A percentile compares a stretch with the other conserved stretches of the same genome.
These are phyloP conservation scores for Chrysosphaeria jannelii DNA, from an alignment of 2,329 filamentous ascomycete genomes.

Conservation along the genomic window DNA sequence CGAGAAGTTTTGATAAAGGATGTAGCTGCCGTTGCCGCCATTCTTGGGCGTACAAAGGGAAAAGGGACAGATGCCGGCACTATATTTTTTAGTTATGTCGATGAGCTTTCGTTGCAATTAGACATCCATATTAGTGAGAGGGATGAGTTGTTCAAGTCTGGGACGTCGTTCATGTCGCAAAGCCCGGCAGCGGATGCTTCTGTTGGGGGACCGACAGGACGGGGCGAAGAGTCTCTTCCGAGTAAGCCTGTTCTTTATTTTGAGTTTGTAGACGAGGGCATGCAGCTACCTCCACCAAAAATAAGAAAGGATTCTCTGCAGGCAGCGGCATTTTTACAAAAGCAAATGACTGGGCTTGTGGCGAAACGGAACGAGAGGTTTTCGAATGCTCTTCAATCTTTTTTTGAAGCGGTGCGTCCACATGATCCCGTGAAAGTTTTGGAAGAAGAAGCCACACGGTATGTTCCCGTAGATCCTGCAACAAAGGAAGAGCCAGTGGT, in stretches of 20 bases:
- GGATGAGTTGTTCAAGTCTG: constrained; percentile 32
- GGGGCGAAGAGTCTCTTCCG: constrained; percentile 5
- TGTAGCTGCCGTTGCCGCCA: constrained; percentile 47
- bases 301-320: too few relatives aligned
- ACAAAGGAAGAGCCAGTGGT: background rate
- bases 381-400: constrained; percentile 40
- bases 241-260: constrained; percentile 53
- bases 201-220: constrained; percentile 23
- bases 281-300: constrained; percentile 53
- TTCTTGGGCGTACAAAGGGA: constrained; percentile 11
- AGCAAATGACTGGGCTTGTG: constrained; percentile 69
- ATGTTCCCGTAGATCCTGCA: constrained; percentile 23
- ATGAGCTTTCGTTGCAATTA: constrained; percentile 55
- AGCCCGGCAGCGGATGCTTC: constrained; percentile 21
- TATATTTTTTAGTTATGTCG: constrained; percentile 62
- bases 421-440: constrained; percentile 39
- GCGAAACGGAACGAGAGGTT: constrained; percentile 77
- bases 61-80: constrained; percentile 28
- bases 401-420: constrained; percentile 25
- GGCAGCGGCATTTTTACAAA: constrained; percentile 58
- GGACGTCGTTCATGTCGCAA: constrained; percentile 11
- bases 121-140: constrained; percentile 39
- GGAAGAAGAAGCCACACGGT: constrained; percentile 22
- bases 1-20: constrained; percentile 36
- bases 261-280: constrained; percentile 72